Base-by-base conservation (phyloP, 805 yeast genomes). In the Lachancea lanzarotensis region DNA sequence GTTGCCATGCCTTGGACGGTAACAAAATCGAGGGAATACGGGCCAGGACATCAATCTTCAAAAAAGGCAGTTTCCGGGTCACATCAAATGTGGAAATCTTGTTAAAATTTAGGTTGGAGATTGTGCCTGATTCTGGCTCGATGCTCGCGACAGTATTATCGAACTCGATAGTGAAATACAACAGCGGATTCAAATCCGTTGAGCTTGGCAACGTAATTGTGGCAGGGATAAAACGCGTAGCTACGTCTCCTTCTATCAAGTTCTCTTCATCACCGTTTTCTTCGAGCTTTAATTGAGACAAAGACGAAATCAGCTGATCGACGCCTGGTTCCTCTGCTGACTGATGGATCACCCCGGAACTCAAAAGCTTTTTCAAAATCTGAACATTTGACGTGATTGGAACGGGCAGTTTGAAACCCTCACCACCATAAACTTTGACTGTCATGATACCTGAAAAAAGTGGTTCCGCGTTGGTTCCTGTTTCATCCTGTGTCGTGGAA, bases 61-160 rank as follows among this genome's bases (percentile, higher is more conserved):
- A 71, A 50, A 76, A 76, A 44, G 84, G 80, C 33, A 62, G 53
- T 34, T 74, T 72, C 49, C 82, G 72, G 3, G 84, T 76, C 33
- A 90, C 95, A 73, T 93, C 99, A 59, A 93, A 93, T 3, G 90
- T 80, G 13, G 95, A 84, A 10, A 88, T 88, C 54, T 85, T 85
- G 63, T 89, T 93, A 79, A 95, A 93, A 15, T 78, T 77, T 1
- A 96, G 91, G 45, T 74, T 71, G 35, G 77, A 76, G 48, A 88
- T 79, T 0, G 95, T 78, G 33, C 96, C 96, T 43, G 84, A 78
- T 25, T 81, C 78, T 2, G 98, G 93, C 53, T 89, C 95, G 41
- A 91, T 80, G 13, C 89, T 76, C 51, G 93, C 83, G 52, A 90
- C 93, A 41, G 91, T 88, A 66, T 93, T 93, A 67, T 93, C 99